A percentile compares a stretch with the other conserved stretches of the same genome.
These are phyloP conservation scores for Exobasidium rhododendri DNA, from an alignment of 1,284 basidiomycete species.

Conservation along the genomic window DNA sequence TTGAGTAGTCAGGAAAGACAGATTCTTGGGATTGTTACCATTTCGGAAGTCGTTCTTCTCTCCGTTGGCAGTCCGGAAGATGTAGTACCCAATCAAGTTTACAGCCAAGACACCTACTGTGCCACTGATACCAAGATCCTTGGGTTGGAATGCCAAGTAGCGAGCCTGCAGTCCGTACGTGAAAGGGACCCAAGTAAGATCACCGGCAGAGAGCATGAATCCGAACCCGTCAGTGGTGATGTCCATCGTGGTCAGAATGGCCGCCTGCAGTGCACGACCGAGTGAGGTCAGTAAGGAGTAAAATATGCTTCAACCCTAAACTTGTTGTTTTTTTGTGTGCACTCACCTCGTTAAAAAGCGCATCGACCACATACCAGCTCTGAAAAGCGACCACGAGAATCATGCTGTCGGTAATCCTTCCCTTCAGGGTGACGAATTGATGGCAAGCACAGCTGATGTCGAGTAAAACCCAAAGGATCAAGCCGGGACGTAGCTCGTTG, in stretches of 20 bases:
- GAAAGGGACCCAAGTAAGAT: constrained; percentile 92
- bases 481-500: constrained; percentile 74
- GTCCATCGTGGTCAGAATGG: constrained; percentile 93
- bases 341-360: constrained; percentile 78
- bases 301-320: neutral
- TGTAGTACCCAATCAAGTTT: constrained; percentile 79
- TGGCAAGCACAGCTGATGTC: constrained; percentile 88
- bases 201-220: constrained; percentile 94
- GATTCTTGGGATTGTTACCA: constrained; percentile 82
- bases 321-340: neutral
- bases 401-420: constrained; percentile 83
- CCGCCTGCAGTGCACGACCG: constrained; percentile 47
- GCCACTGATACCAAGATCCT: constrained; percentile 70
- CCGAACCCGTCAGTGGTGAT: constrained; percentile 97
- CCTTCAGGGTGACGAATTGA: constrained; percentile 74
- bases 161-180: constrained; percentile 89
- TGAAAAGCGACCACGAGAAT: constrained; percentile 84
- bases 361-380: constrained; percentile 80
- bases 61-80: constrained; percentile 82
- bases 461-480: constrained; percentile 90
- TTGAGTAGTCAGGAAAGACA: constrained; percentile 77
- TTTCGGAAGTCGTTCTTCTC: constrained; percentile 96
- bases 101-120: constrained; percentile 66
- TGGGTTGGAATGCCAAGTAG: constrained; percentile 81
- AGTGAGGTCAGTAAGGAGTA: constrained; percentile 6